phyloP scores from a whole-genome alignment of 177 flowering plant genomes.

The Vitis hybrid region DNA sequence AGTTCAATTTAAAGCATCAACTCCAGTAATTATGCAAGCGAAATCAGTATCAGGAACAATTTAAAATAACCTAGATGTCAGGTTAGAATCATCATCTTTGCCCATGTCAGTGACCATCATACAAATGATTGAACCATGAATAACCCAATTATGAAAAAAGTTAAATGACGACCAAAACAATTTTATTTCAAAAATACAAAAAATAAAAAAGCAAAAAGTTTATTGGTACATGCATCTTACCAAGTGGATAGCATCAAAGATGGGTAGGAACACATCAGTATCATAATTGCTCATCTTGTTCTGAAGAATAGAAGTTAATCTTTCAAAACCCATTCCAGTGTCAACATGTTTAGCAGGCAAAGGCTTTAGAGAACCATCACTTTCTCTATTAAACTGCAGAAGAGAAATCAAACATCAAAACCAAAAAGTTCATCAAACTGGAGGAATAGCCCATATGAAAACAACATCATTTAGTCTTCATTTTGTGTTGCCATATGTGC shows the following conservation, averaged over 20 bases:
- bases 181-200: too few relatives aligned
- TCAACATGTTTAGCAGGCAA: constrained; percentile 98
- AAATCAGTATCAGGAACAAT: too few relatives aligned
- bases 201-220: background rate
- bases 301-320: constrained; percentile 92
- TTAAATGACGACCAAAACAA: too few relatives aligned
- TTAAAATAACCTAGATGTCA: too few relatives aligned
- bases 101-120: too few relatives aligned
- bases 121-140: too few relatives aligned
- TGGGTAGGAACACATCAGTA: constrained; percentile 89
- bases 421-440: background rate
- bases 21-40: too few relatives aligned
- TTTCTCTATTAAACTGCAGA: constrained; percentile 87
- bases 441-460: background rate
- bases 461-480: background rate
- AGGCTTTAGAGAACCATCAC: constrained; percentile 81
- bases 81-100: too few relatives aligned
- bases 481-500: too few relatives aligned
- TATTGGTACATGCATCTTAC: constrained; percentile 29
- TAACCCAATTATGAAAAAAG: too few relatives aligned
- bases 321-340: constrained; percentile 98
- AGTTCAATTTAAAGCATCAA: too few relatives aligned
- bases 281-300: constrained; percentile 98
- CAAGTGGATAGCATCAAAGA: constrained; percentile 81
- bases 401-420: constrained; percentile 8